Conservation (phyloP, 2,329 filamentous ascomycete species). For the Rasamsonia emersonii region DNA sequence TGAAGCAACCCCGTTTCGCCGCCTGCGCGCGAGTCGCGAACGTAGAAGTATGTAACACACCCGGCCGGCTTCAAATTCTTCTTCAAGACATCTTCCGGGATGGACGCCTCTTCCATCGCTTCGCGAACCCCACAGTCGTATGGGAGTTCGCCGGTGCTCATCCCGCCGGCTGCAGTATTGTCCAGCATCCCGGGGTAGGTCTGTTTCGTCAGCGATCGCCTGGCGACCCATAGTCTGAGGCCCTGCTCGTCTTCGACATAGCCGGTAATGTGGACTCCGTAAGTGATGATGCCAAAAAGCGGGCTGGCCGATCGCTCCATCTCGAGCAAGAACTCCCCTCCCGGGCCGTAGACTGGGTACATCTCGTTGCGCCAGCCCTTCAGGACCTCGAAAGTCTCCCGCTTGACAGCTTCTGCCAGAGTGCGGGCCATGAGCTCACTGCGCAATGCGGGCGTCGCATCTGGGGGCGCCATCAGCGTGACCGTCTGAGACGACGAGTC, state of each 20-base stretch:
- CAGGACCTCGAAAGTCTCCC: conserved; percentile 64
- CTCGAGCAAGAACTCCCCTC: conserved; percentile 54
- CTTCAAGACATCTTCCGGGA: conserved; percentile 63
- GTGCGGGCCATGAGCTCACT: conserved; percentile 51
- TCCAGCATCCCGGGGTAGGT: conserved; percentile 91
- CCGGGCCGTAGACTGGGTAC: conserved; percentile 65
- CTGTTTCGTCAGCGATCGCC: conserved; percentile 65
- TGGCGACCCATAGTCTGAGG: conserved; percentile 76
- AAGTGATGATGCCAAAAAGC: conserved; percentile 66
- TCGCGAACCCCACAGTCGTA: conserved; percentile 80
- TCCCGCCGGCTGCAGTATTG: conserved; percentile 83
- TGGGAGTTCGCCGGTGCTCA: conserved; percentile 70
- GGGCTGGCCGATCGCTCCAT: conserved; percentile 69
- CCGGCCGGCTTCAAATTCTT: conserved; percentile 52
- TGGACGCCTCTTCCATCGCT: conserved; percentile 76
- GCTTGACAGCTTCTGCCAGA: conserved; percentile 58
- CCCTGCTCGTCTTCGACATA: conserved; percentile 52
- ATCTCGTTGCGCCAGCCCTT: conserved; percentile 71
- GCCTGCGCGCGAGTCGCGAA: conserved; percentile 65
- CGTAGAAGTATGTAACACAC: conserved; percentile 74
- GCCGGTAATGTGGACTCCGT: conserved; percentile 73
- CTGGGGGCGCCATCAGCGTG: conserved; percentile 47
- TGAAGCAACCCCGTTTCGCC: conserved; percentile 77
- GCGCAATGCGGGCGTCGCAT: conserved; percentile 53
- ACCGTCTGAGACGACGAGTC: conserved; percentile 54